These are phyloP conservation scores for Penicillium manginii DNA, from an alignment of 495 filamentous ascomycete species.

Conservation along the genomic window DNA sequence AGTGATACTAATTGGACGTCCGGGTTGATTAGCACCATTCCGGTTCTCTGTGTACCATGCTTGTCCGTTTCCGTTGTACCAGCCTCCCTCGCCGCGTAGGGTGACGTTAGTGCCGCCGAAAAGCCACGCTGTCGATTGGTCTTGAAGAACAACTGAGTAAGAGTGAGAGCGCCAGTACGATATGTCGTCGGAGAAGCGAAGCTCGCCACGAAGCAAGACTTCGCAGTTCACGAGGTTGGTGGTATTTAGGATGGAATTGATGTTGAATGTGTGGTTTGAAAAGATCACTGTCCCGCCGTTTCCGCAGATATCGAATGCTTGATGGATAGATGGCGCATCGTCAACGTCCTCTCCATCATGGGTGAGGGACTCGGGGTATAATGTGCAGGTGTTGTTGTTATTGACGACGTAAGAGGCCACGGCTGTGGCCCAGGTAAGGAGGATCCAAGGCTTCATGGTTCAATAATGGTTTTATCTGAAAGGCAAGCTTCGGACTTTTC, in stretches of 20 bases:
- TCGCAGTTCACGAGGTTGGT: slow-evolving; percentile 44
- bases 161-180: slow-evolving; percentile 49
- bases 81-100: slow-evolving; percentile 41
- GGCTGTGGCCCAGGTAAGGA: background rate
- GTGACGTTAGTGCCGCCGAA: slow-evolving; percentile 47
- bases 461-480: background rate
- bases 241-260: slow-evolving; percentile 49
- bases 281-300: slow-evolving; percentile 43
- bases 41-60: slow-evolving; percentile 44
- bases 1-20: slow-evolving; percentile 48
- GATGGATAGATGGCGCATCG: slow-evolving; percentile 45
- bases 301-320: slow-evolving; percentile 46
- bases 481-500: background rate
- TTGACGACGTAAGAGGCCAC: slow-evolving; percentile 4
- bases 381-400: background rate
- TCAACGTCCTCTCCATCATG: slow-evolving; percentile 23
- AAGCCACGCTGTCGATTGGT: slow-evolving; percentile 52
- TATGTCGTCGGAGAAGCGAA: slow-evolving; percentile 45
- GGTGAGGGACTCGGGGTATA: slow-evolving; percentile 2
- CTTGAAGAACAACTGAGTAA: slow-evolving; percentile 48
- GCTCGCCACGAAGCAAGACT: slow-evolving; percentile 40
- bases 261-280: slow-evolving; percentile 36
- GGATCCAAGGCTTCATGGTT: background rate
- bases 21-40: slow-evolving; percentile 43
- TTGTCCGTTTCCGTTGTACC: slow-evolving; percentile 52